phyloP scores from a whole-genome alignment of 139 green algal genomes.

The Eudorina sp. region DNA sequence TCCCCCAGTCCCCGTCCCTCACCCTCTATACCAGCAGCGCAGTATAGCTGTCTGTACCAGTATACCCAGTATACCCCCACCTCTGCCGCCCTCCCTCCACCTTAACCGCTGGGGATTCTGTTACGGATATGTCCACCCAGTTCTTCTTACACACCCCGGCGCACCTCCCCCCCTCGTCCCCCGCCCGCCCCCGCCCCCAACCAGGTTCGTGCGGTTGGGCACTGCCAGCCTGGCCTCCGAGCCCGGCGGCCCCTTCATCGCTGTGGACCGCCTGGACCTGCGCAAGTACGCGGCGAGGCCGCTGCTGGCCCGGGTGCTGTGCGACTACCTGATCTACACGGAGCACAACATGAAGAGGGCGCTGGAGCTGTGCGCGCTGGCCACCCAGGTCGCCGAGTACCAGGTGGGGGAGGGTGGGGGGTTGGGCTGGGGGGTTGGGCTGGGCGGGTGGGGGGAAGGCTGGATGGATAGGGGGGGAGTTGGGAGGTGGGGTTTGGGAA shows the following conservation, averaged over 20 bases:
- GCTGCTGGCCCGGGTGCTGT: constrained; percentile 74
- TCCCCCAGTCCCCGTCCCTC: no score
- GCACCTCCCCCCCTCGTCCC: neutral
- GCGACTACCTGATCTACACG: constrained; percentile 89
- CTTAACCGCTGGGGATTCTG: no score
- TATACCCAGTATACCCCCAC: no score
- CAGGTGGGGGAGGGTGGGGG: constrained; percentile 35
- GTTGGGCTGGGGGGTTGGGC: no score
- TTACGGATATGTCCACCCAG: no score
- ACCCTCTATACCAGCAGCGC: no score
- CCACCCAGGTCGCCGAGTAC: constrained; percentile 58
- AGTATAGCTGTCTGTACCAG: no score
- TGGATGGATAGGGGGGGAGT: no score
- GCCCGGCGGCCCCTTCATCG: constrained; percentile 83
- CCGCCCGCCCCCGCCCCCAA: neutral
- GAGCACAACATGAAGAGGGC: constrained; percentile 86
- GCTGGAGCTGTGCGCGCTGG: constrained; percentile 78
- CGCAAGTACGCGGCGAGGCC: constrained; percentile 77
- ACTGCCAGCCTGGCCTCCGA: constrained; percentile 81
- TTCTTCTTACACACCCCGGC: no score
- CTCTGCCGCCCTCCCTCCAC: no score
- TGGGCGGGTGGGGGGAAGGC: no score
- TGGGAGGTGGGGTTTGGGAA: no score
- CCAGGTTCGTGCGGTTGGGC: constrained; percentile 81
- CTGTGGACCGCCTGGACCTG: constrained; percentile 81